Evolutionary conservation across 2,329 filamentous ascomycete species (phyloP).

Genomic region (Aquanectria penicillioides): DNA sequence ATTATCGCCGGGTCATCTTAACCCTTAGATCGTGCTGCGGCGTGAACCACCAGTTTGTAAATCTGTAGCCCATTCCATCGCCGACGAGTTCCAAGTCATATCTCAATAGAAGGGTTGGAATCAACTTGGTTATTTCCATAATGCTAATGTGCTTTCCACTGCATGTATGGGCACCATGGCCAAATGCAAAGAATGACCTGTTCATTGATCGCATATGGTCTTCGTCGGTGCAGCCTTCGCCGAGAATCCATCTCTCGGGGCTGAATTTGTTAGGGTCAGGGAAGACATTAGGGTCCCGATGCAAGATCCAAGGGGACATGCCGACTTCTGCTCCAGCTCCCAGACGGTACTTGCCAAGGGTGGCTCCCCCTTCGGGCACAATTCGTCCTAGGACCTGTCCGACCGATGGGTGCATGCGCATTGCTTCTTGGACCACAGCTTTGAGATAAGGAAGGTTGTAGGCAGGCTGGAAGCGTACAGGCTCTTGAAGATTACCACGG

Average conservation of each 20-base stretch:
- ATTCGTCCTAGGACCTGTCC: slow-evolving; percentile 7
- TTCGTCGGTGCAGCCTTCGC: slow-evolving; percentile 5
- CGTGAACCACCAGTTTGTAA: slow-evolving; percentile 16
- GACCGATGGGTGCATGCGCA: slow-evolving; percentile 15
- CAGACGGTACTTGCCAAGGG: not conserved
- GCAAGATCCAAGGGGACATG: slow-evolving; percentile 12
- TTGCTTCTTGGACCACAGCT: slow-evolving; percentile 14
- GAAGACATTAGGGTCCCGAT: slow-evolving; percentile 7
- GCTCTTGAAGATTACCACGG: not conserved
- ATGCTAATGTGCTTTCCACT: slow-evolving; percentile 17
- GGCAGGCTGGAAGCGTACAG: not conserved
- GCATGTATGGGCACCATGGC: slow-evolving; percentile 1
- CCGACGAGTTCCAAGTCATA: slow-evolving; percentile 4
- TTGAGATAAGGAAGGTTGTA: slow-evolving; percentile 2
- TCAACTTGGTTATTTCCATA: slow-evolving; percentile 11
- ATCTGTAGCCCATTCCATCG: not conserved
- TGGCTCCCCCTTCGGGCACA: not conserved
- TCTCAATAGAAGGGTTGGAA: slow-evolving; percentile 1
- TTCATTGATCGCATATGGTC: slow-evolving; percentile 10
- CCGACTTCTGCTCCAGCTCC: slow-evolving; percentile 8
- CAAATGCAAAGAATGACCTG: slow-evolving; percentile 10
- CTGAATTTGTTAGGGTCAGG: slow-evolving; percentile 5
- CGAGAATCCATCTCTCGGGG: slow-evolving; percentile 16
- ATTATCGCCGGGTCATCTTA: not conserved
- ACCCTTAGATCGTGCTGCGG: slow-evolving; percentile 1